Conservation (phyloP, 2,329 filamentous ascomycete species). For the Aureobasidium sp. region DNA sequence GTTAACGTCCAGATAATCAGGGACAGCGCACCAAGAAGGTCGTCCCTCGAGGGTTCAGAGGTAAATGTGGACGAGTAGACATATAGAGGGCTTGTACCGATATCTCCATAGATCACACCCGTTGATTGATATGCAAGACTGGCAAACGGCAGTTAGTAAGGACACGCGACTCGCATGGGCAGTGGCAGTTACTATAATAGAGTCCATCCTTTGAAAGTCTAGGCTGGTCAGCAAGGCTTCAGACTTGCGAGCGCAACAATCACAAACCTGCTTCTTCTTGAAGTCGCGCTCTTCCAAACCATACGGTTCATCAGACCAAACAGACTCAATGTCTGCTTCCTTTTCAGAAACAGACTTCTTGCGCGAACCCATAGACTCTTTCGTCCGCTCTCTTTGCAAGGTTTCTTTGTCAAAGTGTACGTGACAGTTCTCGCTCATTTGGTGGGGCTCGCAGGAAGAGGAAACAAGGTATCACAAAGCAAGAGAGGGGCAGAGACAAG, state of each 20-base stretch:
- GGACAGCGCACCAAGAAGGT: conserved; percentile 56
- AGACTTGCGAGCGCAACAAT: not conserved
- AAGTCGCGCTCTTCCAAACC: conserved; percentile 11
- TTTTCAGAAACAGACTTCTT: conserved; percentile 9
- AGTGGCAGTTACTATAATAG: not conserved
- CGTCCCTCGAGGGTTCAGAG: conserved; percentile 44
- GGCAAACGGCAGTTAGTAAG: no score
- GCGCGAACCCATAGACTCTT: not conserved
- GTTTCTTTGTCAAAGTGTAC: conserved; percentile 4
- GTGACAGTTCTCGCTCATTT: conserved; percentile 3
- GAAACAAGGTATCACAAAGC: not conserved
- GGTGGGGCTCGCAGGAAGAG: not conserved
- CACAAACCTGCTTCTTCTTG: conserved; percentile 11
- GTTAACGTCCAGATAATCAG: conserved; percentile 62
- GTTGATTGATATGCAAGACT: conserved; percentile 54
- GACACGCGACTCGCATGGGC: no score
- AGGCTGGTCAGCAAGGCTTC: not conserved
- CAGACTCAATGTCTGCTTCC: conserved; percentile 6
- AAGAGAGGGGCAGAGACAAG: not conserved
- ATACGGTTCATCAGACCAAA: conserved; percentile 9
- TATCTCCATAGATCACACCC: conserved; percentile 62
- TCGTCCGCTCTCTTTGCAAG: not conserved
- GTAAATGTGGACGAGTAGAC: conserved; percentile 60
- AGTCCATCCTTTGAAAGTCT: conserved; percentile 13
- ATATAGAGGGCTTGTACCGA: conserved; percentile 60